phyloP scores from a whole-genome alignment of 2,329 filamentous ascomycete genomes.

The Tothia fuscella region DNA sequence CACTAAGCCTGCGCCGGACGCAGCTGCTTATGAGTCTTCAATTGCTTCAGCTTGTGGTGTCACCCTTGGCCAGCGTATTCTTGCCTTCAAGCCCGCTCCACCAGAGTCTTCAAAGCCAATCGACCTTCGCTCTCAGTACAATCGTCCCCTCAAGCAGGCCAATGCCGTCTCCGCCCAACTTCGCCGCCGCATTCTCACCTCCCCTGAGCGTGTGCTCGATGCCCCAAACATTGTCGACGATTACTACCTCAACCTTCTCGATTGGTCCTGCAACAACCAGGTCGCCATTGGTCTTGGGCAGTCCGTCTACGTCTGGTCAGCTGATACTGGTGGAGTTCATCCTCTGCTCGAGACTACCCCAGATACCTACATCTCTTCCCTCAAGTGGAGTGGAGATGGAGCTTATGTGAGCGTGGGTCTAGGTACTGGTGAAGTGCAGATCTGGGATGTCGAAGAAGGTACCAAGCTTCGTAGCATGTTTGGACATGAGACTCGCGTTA shows the following conservation, averaged over 20 bases:
- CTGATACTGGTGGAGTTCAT: conserved; percentile 79
- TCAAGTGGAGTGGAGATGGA: conserved; percentile 97
- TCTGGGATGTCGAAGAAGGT: conserved; percentile 95
- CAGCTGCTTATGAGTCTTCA: conserved; percentile 83
- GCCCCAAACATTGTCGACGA: conserved; percentile 93
- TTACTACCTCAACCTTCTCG: conserved; percentile 96
- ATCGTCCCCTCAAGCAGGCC: conserved; percentile 77
- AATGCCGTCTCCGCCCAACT: conserved; percentile 69
- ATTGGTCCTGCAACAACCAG: conserved; percentile 97
- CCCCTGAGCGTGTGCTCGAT: conserved; percentile 90
- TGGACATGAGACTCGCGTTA: conserved; percentile 90
- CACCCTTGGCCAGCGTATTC: conserved; percentile 84
- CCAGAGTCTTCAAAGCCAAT: conserved; percentile 98
- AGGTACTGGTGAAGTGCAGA: conserved; percentile 92
- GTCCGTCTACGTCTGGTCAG: conserved; percentile 97
- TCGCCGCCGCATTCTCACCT: conserved; percentile 82
- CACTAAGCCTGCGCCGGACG: conserved; percentile 72
- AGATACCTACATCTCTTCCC: conserved; percentile 94
- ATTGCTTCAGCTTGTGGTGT: conserved; percentile 86
- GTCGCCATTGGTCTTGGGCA: conserved; percentile 95
- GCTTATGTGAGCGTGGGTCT: conserved; percentile 94
- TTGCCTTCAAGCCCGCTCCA: conserved; percentile 96
- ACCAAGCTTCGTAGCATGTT: conserved; percentile 97
- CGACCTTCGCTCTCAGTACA: conserved; percentile 94
- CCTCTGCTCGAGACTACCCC: conserved; percentile 76